phyloP scores from a whole-genome alignment of 306 rosid species.

The Cicer chorassanicum region DNA sequence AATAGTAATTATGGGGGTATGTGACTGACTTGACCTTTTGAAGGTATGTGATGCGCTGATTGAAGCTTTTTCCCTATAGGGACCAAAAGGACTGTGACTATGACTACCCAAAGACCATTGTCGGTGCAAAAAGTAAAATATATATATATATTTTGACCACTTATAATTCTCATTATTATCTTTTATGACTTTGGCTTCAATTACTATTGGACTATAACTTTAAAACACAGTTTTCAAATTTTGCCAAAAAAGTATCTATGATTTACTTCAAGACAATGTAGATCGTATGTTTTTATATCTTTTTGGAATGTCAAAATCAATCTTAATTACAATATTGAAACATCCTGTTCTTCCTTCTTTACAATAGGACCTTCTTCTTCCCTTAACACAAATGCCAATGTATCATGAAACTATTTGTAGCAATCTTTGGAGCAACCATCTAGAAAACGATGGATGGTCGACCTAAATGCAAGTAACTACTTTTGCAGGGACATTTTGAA shows the following conservation, averaged over 20 bases:
- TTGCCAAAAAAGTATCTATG: neutral
- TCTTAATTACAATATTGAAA: neutral
- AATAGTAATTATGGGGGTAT: neutral
- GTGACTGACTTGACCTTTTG: slow-evolving; percentile 38
- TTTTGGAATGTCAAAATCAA: slow-evolving; percentile 42
- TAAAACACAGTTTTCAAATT: slow-evolving; percentile 31
- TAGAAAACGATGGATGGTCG: slow-evolving; percentile 40
- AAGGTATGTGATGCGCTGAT: slow-evolving; percentile 25
- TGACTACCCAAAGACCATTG: slow-evolving; percentile 35
- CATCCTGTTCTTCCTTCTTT: slow-evolving; percentile 2
- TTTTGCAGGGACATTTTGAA: slow-evolving; percentile 29
- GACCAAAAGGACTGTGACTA: slow-evolving; percentile 36
- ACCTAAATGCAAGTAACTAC: slow-evolving; percentile 23
- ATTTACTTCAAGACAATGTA: slow-evolving; percentile 26
- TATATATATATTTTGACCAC: neutral
- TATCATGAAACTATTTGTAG: slow-evolving; percentile 30
- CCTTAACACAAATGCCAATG: slow-evolving; percentile 30
- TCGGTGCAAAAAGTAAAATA: slow-evolving; percentile 46
- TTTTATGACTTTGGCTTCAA: slow-evolving; percentile 19
- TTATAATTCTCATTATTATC: slow-evolving; percentile 17
- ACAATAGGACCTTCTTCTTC: neutral
- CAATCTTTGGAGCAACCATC: slow-evolving; percentile 32
- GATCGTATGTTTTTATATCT: neutral
- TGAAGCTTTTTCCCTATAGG: slow-evolving; percentile 28
- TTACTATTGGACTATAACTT: slow-evolving; percentile 36